Base-by-base conservation (phyloP, 148 eudicot species). In the Salicornia ramosissima region DNA sequence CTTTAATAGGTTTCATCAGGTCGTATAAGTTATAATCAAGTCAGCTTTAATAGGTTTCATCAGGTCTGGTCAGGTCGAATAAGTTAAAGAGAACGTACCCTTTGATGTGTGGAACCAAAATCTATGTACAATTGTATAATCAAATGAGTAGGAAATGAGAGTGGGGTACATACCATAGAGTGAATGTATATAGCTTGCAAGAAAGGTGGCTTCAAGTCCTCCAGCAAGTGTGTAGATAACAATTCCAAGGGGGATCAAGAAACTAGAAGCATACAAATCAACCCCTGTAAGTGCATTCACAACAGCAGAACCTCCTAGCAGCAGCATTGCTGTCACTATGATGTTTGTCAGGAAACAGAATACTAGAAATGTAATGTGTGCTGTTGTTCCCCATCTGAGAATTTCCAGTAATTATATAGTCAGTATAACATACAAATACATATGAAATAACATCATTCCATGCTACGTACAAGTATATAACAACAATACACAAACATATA, bases 291-390 rank as follows among this genome's bases (percentile, higher is more conserved):
- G 95, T 29, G 98, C 98, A 82, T 86, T 94, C 43, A 94, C 97
- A 2, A 94, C 98, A 49, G 98, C 97, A 52, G 98, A 94, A 14
- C 98, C 98, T 22, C 98, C 98, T 66, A 94, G 90, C 56, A 94
- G 96, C n/a, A 94, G 91, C 98, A 94, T 94, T 68, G 98, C 96
- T 0, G 97, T 94, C 29, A 94, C 98, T 33, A 94, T 90, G 62
- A 88, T 90, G 76, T 94, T 93, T 59, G 98, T 94, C 75, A 88
- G 68, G 85, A 94, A 90, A 81, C 98, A 94, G 84, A 94, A 94
- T 13, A 65, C 74, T 13, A 90, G 86, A 83, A 94, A 94, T 8
- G 88, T 89, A 14, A 90, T 74, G 75, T 94, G 98, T 56, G 97
- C 97, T 12, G 85, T 64, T 57, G 92, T 90, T 71, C 98, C 98